Percentiles rank a stretch among this genome's conserved stretches.
Evolutionary conservation across 768 basidiomycete species (phyloP).

Genomic region (Agaricus subrufescens): DNA sequence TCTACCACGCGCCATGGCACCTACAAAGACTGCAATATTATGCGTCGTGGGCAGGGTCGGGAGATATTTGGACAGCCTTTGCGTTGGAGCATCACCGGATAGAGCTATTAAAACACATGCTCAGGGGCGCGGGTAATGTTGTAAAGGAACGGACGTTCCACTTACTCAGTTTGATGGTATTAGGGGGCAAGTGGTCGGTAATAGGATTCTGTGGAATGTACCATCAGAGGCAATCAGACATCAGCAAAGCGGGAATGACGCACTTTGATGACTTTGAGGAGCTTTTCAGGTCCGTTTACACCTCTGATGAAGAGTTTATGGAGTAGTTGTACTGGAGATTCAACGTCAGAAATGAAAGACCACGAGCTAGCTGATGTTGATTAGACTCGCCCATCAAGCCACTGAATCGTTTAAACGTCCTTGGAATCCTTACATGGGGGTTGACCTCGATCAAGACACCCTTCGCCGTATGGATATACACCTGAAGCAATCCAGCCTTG

Average conservation of each 20-base stretch:
- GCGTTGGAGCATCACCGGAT: conserved; percentile 84
- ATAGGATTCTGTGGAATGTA: conserved; percentile 72
- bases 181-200: conserved; percentile 88
- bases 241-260: conserved; percentile 10
- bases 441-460: conserved; percentile 98
- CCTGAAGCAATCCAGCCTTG: conserved; percentile 94
- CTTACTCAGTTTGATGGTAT: conserved; percentile 94
- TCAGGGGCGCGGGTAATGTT: background rate
- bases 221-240: conserved; percentile 1
- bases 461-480: conserved; percentile 96
- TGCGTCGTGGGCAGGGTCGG: conserved; percentile 84
- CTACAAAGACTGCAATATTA: conserved; percentile 91
- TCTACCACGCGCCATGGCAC: conserved; percentile 94
- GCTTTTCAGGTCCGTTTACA: conserved; percentile 94
- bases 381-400: conserved; percentile 85
- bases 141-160: conserved; percentile 13
- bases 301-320: conserved; percentile 95
- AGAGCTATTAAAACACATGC: conserved; percentile 49
- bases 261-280: conserved; percentile 96
- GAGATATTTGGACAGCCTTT: conserved; percentile 79
- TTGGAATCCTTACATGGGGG: conserved; percentile 93
- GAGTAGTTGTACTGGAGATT: conserved; percentile 79
- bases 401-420: conserved; percentile 98
- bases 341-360: conserved; percentile 4
- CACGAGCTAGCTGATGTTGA: background rate